Evolutionary conservation across 169 alveolate genomes (phyloP).

Genomic region (Plasmodium sp.): DNA sequence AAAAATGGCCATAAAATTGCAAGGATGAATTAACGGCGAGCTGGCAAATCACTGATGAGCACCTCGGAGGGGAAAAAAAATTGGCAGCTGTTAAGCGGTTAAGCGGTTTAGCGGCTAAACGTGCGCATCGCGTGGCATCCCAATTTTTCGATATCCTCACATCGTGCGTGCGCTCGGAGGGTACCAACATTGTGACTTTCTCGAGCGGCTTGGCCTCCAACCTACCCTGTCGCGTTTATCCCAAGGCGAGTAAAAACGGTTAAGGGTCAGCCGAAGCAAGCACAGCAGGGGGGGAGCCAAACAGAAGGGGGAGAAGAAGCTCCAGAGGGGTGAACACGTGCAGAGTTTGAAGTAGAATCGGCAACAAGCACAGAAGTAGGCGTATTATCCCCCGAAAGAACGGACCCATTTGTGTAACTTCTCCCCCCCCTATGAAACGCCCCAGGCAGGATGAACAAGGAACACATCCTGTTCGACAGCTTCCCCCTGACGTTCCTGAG

Average conservation of each 20-base stretch:
- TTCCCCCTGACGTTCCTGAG: conserved; percentile 66
- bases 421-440: background rate
- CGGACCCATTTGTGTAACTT: too few relatives aligned
- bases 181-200: background rate
- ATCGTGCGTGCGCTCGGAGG: background rate
- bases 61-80: background rate
- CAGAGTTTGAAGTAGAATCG: background rate
- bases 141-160: background rate
- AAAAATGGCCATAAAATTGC: background rate
- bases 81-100: background rate
- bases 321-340: background rate
- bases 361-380: background rate
- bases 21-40: background rate
- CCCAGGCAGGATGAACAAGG: conserved; percentile 1
- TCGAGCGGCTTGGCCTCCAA: background rate
- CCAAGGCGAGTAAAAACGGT: too few relatives aligned
- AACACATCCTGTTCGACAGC: conserved; percentile 55
- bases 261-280: background rate
- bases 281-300: background rate
- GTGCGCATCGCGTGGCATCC: too few relatives aligned
- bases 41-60: background rate
- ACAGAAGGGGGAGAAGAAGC: background rate
- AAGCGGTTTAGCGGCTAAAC: background rate
- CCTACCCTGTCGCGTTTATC: background rate
- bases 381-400: background rate